Conservation (phyloP, 1,284 basidiomycete species). For the Ustilago esculenta region DNA sequence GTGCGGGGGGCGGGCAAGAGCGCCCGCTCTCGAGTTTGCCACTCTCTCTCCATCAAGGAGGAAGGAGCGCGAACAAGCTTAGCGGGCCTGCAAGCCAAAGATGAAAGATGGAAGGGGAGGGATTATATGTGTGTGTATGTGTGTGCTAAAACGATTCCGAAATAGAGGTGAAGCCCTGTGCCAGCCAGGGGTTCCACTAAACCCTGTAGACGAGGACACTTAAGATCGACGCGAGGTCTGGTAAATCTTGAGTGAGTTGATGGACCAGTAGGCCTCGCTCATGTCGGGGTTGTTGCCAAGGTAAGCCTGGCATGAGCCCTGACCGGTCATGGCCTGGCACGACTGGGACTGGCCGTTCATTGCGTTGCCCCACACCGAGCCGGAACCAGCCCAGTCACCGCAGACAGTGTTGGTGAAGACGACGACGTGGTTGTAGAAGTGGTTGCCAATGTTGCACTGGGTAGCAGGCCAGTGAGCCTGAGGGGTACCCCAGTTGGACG, state of each 20-base stretch:
- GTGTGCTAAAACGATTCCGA: conserved; percentile 3
- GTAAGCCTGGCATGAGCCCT: conserved; percentile 30
- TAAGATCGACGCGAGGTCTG: conserved; percentile 44
- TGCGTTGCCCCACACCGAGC: conserved; percentile 39
- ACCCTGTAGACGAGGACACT: background rate
- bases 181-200: conserved; percentile 5
- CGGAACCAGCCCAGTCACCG: conserved; percentile 49
- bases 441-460: conserved; percentile 70
- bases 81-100: conserved; percentile 1
- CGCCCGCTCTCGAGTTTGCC: background rate
- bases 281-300: conserved; percentile 37
- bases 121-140: conserved; percentile 5
- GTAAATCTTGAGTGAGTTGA: conserved; percentile 55
- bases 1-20: background rate
- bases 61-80: background rate
- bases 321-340: conserved; percentile 41
- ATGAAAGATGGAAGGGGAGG: background rate
- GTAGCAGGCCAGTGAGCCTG: conserved; percentile 71
- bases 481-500: conserved; percentile 70
- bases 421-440: conserved; percentile 64
- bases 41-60: background rate
- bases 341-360: conserved; percentile 49
- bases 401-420: conserved; percentile 54
- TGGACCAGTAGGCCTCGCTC: conserved; percentile 51
- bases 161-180: background rate